Evolutionary conservation across 2,329 filamentous ascomycete species (phyloP), one percentile per base, ranked within the genome.

Genomic region (Emydomyces testavorans): DNA sequence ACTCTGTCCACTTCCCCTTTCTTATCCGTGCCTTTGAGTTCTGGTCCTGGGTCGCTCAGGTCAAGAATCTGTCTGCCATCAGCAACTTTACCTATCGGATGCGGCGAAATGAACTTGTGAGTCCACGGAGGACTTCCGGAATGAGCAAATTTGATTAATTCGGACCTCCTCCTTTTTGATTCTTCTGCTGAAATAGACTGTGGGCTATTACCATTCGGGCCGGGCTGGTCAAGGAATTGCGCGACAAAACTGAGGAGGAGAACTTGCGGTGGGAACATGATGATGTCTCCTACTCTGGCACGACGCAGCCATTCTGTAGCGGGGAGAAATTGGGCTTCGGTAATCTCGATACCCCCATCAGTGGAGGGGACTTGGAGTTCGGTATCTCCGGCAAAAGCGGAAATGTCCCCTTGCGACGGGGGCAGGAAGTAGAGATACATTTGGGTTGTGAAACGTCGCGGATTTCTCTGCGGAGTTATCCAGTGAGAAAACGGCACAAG

Each of bases 381-480:
- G 75, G 75, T 68, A 59, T 65, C 56, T 52, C 57, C 26, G 57
- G 59, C 54, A 1, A 66, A 42, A 1, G 54, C 52, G 28, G 59
- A 59, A 21, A 63, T 61, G 2, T 60, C 53, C 11, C 64, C 57
- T 11, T 60, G 50, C n/a, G 66, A 63, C 8, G 81, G 66, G 0
- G 88, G 88, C 2, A 95, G 74, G 65, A 93, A 82, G 66, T 94
- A 94, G 8, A 96, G 65, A 66, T 96, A 98, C 90, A 96, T 96
- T 62, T 95, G 89, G 0, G 90, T 95, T 0, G 85, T 86, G 68
- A 93, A 98, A 38, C 92, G 77, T 57, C 82, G 86, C 0, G 80
- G 76, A 52, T 77, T 79, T 0, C 71, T 65, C 8, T 56, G 58
- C 0, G 90, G 90, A 2, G 92, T 96, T 48, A 96, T 75, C 92